phyloP scores from a whole-genome alignment of 257 asterid genomes.

The Ajuga chamaepitys region DNA sequence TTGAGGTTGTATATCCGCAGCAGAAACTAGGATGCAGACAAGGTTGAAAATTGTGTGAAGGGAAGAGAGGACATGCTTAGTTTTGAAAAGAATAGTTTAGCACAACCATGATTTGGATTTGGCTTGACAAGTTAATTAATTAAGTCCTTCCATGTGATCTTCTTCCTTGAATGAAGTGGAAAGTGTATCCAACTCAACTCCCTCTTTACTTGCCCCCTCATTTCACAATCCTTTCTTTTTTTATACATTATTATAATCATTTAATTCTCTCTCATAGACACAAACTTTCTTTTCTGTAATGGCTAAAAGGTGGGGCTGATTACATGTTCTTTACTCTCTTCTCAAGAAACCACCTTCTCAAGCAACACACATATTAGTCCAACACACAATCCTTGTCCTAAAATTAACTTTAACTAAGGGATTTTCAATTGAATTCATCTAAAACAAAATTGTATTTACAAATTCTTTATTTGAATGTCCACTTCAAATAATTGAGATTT shows the following conservation, averaged over 20 bases:
- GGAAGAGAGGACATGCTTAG: slow-evolving; percentile 35
- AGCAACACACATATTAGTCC: slow-evolving; percentile 24
- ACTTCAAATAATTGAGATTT: no score
- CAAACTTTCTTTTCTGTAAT: slow-evolving; percentile 17
- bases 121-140: slow-evolving; percentile 19
- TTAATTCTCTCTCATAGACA: background rate
- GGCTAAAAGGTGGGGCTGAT: slow-evolving; percentile 32
- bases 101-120: slow-evolving; percentile 42
- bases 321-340: slow-evolving; percentile 65
- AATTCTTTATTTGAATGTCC: no score
- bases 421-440: no score
- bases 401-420: no score
- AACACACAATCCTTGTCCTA: background rate
- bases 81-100: slow-evolving; percentile 29
- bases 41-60: slow-evolving; percentile 26
- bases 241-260: background rate
- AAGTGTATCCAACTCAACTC: slow-evolving; percentile 50
- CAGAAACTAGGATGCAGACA: no score
- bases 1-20: no score
- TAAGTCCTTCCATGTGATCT: slow-evolving; percentile 54
- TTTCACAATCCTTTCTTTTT: slow-evolving; percentile 17
- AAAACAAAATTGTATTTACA: no score
- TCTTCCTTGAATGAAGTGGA: slow-evolving; percentile 49
- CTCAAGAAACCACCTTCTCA: slow-evolving; percentile 42
- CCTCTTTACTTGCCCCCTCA: slow-evolving; percentile 33